These are phyloP conservation scores for Conringia planisiliqua DNA, from an alignment of 345 rosid genomes.

Conservation along the genomic window DNA sequence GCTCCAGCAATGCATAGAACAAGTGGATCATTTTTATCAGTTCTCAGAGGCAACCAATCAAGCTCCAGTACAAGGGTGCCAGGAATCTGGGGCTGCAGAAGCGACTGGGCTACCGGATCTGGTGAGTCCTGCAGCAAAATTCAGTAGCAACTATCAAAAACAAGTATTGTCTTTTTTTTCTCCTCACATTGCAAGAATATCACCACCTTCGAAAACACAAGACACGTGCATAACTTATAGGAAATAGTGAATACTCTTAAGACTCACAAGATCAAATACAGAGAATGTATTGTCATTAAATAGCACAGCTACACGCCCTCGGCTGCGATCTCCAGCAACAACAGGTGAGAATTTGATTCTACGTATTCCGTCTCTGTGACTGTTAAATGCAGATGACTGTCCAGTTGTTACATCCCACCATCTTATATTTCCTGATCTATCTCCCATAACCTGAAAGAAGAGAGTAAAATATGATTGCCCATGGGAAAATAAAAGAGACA, in stretches of 20 bases:
- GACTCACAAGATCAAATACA: constrained; percentile 87
- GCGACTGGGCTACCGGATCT: constrained; percentile 95
- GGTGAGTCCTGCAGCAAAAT: constrained; percentile 73
- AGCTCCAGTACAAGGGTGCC: constrained; percentile 97
- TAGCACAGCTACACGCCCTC: constrained; percentile 94
- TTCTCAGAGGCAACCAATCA: constrained; percentile 88
- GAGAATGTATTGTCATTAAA: constrained; percentile 94
- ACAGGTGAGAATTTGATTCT: constrained; percentile 95
- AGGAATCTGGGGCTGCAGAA: constrained; percentile 91
- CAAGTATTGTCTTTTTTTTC: not conserved
- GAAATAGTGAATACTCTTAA: constrained; percentile 13
- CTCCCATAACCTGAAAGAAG: constrained; percentile 58
- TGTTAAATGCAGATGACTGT: constrained; percentile 88
- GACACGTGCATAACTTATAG: constrained; percentile 12
- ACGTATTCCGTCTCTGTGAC: constrained; percentile 88
- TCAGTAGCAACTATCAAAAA: constrained; percentile 19
- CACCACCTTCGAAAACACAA: not conserved
- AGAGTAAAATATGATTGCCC: constrained; percentile 15
- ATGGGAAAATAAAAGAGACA: constrained; percentile 20
- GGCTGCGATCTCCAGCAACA: constrained; percentile 88
- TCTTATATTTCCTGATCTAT: constrained; percentile 84
- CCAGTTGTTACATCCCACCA: constrained; percentile 99
- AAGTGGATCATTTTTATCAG: constrained; percentile 75
- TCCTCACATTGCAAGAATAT: constrained; percentile 13
- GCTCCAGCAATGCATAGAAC: constrained; percentile 95